Percentiles rank a stretch among this genome's conserved stretches.
phyloP scores from a whole-genome alignment of 805 yeast species.

The Candida odintsovae region DNA sequence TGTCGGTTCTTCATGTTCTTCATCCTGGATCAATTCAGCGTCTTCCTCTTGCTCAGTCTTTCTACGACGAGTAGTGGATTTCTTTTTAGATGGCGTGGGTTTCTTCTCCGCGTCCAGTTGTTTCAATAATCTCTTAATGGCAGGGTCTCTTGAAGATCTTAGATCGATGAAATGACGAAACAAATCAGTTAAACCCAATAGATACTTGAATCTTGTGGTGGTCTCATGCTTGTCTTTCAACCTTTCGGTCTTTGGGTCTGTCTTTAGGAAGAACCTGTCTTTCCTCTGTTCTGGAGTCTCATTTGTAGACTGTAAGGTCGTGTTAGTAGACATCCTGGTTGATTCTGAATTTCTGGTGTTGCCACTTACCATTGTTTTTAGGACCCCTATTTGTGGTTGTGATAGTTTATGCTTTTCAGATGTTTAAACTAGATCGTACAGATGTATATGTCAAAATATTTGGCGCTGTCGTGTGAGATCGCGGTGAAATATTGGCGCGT shows the following conservation, averaged over 20 bases:
- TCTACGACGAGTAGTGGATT: constrained; percentile 48
- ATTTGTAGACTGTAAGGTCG: neutral
- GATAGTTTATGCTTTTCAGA: neutral
- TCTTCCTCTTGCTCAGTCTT: constrained; percentile 96
- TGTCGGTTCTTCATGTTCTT: constrained; percentile 56
- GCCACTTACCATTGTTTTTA: neutral
- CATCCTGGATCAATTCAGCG: constrained; percentile 82
- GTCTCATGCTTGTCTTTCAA: constrained; percentile 58
- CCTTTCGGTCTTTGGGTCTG: constrained; percentile 54
- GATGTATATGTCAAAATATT: neutral
- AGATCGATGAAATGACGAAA: constrained; percentile 85
- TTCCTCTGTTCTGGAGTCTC: constrained; percentile 36
- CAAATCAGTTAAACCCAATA: constrained; percentile 76
- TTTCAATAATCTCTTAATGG: constrained; percentile 54
- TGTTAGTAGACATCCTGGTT: neutral
- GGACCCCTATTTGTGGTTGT: neutral
- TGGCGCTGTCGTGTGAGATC: neutral
- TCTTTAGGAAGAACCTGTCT: constrained; percentile 41
- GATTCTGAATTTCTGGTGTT: neutral
- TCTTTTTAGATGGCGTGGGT: constrained; percentile 20
- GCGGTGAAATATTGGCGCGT: neutral
- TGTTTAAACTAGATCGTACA: neutral
- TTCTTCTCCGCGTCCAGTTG: constrained; percentile 48
- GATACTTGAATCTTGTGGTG: constrained; percentile 71
- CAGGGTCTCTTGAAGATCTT: constrained; percentile 72